A percentile compares a stretch with the other conserved stretches of the same genome.
Evolutionary conservation across 352 stramenopile species (phyloP).

Genomic region (Pythium aphanidermatum): DNA sequence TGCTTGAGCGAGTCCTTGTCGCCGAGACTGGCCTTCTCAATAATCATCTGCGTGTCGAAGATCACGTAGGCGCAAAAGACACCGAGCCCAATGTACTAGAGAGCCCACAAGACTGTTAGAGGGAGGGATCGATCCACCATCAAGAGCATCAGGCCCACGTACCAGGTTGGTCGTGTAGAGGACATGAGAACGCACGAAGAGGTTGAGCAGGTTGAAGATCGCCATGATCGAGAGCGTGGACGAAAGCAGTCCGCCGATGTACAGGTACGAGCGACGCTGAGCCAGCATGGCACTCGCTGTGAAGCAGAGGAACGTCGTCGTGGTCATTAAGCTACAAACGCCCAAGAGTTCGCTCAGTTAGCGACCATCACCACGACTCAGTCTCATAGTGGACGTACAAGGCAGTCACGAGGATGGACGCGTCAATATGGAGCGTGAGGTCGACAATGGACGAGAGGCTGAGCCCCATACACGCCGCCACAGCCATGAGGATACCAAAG

Average conservation of each 20-base stretch:
- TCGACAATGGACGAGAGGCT: slow-evolving; percentile 67
- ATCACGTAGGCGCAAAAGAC: slow-evolving; percentile 88
- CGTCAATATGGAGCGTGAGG: slow-evolving; percentile 68
- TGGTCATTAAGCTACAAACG: slow-evolving; percentile 43
- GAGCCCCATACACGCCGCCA: slow-evolving; percentile 64
- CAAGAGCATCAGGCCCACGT: no score
- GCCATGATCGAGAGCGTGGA: slow-evolving; percentile 54
- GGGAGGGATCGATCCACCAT: no score
- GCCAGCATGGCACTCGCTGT: slow-evolving; percentile 68
- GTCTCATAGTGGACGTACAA: slow-evolving; percentile 38
- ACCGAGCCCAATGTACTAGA: slow-evolving; percentile 74
- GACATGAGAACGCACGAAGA: slow-evolving; percentile 55
- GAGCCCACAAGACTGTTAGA: not conserved
- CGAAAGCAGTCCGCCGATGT: slow-evolving; percentile 71
- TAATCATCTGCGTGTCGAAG: slow-evolving; percentile 90
- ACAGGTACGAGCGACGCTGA: slow-evolving; percentile 77
- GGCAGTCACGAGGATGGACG: slow-evolving; percentile 69
- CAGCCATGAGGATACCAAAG: slow-evolving; percentile 61
- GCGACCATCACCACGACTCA: no score
- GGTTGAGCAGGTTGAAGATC: slow-evolving; percentile 42
- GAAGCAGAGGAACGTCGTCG: slow-evolving; percentile 84
- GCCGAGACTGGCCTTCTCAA: slow-evolving; percentile 76
- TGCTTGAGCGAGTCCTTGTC: slow-evolving; percentile 83
- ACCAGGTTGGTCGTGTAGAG: slow-evolving; percentile 60
- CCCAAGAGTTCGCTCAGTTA: no score